phyloP scores from a whole-genome alignment of 2,329 filamentous ascomycete genomes.

The Ophiostoma ulmi region DNA sequence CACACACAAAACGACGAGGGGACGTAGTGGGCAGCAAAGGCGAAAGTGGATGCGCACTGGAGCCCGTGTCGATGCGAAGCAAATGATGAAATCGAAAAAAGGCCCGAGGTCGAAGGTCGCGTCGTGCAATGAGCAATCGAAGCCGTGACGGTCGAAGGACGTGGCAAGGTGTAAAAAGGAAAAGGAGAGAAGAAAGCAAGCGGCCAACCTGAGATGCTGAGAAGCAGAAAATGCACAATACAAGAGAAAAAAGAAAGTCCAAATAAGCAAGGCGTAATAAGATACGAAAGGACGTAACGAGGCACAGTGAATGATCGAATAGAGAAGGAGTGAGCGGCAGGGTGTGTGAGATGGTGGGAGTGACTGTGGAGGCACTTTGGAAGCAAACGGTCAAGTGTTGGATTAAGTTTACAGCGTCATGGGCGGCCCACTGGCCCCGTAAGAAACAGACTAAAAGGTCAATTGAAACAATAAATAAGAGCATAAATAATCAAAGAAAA shows the following conservation, averaged over 20 bases:
- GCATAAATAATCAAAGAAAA: neutral
- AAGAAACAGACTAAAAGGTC: neutral
- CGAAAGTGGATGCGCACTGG: slow-evolving; percentile 7
- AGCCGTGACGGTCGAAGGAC: neutral
- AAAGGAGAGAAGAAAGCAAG: neutral
- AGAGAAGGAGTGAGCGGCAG: neutral
- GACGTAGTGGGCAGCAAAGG: neutral
- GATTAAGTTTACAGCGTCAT: slow-evolving; percentile 22
- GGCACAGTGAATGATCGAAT: slow-evolving; percentile 11
- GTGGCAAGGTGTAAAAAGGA: neutral
- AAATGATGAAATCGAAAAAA: neutral
- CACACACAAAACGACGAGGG: neutral
- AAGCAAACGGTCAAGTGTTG: slow-evolving; percentile 21
- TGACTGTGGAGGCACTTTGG: slow-evolving; percentile 1
- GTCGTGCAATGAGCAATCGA: neutral
- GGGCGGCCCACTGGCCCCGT: slow-evolving; percentile 21
- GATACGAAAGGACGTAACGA: slow-evolving; percentile 9
- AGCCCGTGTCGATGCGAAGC: neutral
- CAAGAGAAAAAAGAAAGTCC: neutral
- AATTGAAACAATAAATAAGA: neutral
- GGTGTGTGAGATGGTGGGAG: slow-evolving; percentile 13
- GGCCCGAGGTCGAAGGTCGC: neutral
- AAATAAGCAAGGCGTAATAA: neutral
- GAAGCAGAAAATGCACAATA: neutral
- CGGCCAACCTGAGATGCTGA: neutral